Evolutionary conservation across 495 filamentous ascomycete species (phyloP), one percentile per base, ranked within the genome.

Genomic region (Penicillium alfredii): DNA sequence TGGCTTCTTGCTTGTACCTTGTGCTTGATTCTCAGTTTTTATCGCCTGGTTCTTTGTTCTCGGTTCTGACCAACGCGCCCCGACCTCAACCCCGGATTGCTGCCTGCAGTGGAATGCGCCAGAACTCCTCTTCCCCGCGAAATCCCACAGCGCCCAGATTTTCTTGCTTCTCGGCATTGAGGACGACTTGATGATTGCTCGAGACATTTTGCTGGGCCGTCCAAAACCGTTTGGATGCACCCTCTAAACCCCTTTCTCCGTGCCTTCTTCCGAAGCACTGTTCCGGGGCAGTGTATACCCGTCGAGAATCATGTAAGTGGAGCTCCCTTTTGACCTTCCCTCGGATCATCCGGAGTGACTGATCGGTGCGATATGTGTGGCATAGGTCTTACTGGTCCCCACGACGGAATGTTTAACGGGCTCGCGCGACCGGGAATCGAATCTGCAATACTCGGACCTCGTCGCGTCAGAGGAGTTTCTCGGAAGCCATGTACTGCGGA

Each of bases 231-330:
- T 69, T 87, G 90, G 86, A 96, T 97, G 90, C 90, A 89, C 81
- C 87, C 92, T 69, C 79, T 97, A 81, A 99, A 97, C 66, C 92
- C 93, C 58, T 95, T 94, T 65, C 77, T 99, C 56, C 81, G 85
- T 72, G 86, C 93, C 71, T 96, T 97, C 83, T 94, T 95, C 76
- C 85, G 87, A 70, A 96, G 86, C 74, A 77, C 85, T 58, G 76
- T 95, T 51, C 88, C 86, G 38, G 69, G 84, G 58, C 93, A 96
- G 79, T 97, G 93, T 73, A 76, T 82, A 53, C 92, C 90, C 30
- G 76, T 88, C 39, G 82, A 92, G 61, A 84, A 90, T 58, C 86
- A 98, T 73, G 84, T 86, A 70, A 48, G 74, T 55, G 11, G 8
- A 38, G 14, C 22, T 38, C 19, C 24, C 32, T 15, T 19, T n/a